A percentile compares a stretch with the other conserved stretches of the same genome.
These are phyloP conservation scores for Nitzschia sp. DNA, from an alignment of 108 stramenopile genomes.

Conservation along the genomic window DNA sequence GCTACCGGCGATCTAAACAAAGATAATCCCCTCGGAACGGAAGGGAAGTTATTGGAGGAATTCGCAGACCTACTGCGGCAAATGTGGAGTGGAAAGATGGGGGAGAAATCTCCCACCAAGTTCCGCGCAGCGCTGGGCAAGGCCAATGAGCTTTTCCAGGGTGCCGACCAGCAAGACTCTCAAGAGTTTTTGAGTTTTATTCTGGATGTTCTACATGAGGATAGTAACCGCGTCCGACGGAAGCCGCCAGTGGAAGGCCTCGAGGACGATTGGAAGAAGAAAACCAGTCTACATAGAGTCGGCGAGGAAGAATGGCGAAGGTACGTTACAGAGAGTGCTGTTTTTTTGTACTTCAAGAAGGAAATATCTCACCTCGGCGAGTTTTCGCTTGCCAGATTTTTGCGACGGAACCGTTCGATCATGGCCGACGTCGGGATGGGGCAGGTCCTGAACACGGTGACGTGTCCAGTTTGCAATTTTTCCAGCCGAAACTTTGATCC, in stretches of 20 bases:
- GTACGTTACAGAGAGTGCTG: conserved; percentile 12
- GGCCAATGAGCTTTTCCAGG: conserved; percentile 85
- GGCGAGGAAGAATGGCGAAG: conserved; percentile 85
- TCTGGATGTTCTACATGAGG: conserved; percentile 92
- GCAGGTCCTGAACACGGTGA: conserved; percentile 80
- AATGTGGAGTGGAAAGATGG: conserved; percentile 85
- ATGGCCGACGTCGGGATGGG: conserved; percentile 87
- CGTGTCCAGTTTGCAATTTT: conserved; percentile 80
- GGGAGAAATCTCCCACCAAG: conserved; percentile 72
- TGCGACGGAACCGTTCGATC: conserved; percentile 79
- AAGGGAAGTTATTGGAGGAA: conserved; percentile 91
- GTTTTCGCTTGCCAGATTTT: conserved; percentile 42
- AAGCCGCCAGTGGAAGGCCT: conserved; percentile 91
- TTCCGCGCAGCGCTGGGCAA: conserved; percentile 80
- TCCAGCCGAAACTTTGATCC: conserved; percentile 93
- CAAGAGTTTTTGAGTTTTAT: conserved; percentile 93
- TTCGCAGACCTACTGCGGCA: conserved; percentile 80
- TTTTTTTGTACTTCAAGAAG: not conserved
- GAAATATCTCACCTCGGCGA: not conserved
- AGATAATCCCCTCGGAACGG: conserved; percentile 94
- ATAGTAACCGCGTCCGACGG: conserved; percentile 90
- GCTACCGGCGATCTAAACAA: conserved; percentile 84
- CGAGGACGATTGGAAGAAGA: conserved; percentile 83
- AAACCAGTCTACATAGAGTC: conserved; percentile 57
- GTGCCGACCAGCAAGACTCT: conserved; percentile 96